phyloP scores from a whole-genome alignment of 768 basidiomycete species.

The Agaricus subrufescens region DNA sequence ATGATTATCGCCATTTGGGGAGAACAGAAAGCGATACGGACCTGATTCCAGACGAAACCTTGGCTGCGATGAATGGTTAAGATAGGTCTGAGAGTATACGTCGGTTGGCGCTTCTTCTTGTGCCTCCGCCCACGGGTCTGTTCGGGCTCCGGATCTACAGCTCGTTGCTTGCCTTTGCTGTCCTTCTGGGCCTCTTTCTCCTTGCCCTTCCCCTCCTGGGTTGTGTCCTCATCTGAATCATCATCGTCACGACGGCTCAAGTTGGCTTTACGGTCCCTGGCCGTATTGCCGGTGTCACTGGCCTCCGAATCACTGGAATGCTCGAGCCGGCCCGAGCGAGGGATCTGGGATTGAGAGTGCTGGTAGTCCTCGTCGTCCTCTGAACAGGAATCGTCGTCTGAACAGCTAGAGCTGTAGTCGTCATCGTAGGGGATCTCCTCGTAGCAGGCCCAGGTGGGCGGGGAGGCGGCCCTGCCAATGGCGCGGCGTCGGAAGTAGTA shows the following conservation, averaged over 20 bases:
- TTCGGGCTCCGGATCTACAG: conserved; percentile 62
- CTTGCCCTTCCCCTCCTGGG: conserved; percentile 34
- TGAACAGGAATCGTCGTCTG: conserved; percentile 52
- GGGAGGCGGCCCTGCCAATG: conserved; percentile 76
- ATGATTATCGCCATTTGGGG: background rate
- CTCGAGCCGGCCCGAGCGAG: background rate
- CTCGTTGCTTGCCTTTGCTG: conserved; percentile 78
- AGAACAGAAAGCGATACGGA: conserved; percentile 26
- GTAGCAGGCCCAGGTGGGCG: conserved; percentile 87
- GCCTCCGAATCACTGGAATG: conserved; percentile 14
- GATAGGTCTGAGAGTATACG: conserved; percentile 71
- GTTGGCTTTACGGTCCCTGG: conserved; percentile 2
- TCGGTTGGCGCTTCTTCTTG: conserved; percentile 48
- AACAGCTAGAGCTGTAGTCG: conserved; percentile 55
- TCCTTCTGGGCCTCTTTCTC: conserved; percentile 46
- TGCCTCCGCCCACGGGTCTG: conserved; percentile 25
- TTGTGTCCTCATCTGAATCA: conserved; percentile 52
- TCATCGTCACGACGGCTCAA: conserved; percentile 24
- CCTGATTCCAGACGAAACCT: conserved; percentile 92
- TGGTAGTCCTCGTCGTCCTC: conserved; percentile 71
- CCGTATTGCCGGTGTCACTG: conserved; percentile 6
- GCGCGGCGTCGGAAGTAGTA: conserved; percentile 65
- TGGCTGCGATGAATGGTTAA: conserved; percentile 83
- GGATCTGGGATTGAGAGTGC: background rate
- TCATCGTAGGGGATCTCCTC: conserved; percentile 79